Evolutionary conservation across 352 stramenopile genomes (phyloP).

Genomic region (Pythium biforme): DNA sequence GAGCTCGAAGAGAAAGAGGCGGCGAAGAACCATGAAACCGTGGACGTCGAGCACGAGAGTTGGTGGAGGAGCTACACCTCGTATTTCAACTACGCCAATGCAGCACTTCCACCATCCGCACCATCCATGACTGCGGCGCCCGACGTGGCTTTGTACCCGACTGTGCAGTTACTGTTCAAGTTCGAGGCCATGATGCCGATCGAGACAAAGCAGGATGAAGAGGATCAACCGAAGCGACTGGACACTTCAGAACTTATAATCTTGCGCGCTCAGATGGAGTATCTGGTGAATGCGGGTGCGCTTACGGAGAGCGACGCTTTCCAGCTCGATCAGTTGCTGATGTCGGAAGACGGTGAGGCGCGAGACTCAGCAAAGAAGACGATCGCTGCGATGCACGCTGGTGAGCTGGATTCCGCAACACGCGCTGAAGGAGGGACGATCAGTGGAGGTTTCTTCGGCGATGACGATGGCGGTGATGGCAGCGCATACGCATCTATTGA

Average conservation of each 20-base stretch:
- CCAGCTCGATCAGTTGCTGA: conserved; percentile 61
- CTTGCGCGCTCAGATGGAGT: conserved; percentile 74
- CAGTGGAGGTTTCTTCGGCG: conserved; percentile 35
- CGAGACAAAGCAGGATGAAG: not conserved
- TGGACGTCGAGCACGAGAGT: conserved; percentile 40
- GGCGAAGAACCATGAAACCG: conserved; percentile 37
- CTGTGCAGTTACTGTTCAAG: conserved; percentile 30
- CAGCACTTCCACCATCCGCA: conserved; percentile 4
- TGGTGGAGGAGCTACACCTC: conserved; percentile 74
- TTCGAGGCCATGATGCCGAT: conserved; percentile 10
- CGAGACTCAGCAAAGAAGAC: conserved; percentile 57
- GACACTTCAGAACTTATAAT: conserved; percentile 35
- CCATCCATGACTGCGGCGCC: conserved; percentile 2
- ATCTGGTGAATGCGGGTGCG: conserved; percentile 59
- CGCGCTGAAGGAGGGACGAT: conserved; percentile 25
- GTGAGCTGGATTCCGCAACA: conserved; percentile 35
- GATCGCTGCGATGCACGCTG: conserved; percentile 60
- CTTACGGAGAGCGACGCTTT: conserved; percentile 70
- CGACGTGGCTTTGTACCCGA: conserved; percentile 37
- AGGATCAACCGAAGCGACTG: not conserved
- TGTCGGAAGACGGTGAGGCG: conserved; percentile 44
- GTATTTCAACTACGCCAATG: conserved; percentile 37
- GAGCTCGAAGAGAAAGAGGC: conserved; percentile 62
- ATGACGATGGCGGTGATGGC: conserved; percentile 10
- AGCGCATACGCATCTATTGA: not conserved